Evolutionary conservation across 2,329 filamentous ascomycete species (phyloP).

Genomic region (Penicillium thymicola): DNA sequence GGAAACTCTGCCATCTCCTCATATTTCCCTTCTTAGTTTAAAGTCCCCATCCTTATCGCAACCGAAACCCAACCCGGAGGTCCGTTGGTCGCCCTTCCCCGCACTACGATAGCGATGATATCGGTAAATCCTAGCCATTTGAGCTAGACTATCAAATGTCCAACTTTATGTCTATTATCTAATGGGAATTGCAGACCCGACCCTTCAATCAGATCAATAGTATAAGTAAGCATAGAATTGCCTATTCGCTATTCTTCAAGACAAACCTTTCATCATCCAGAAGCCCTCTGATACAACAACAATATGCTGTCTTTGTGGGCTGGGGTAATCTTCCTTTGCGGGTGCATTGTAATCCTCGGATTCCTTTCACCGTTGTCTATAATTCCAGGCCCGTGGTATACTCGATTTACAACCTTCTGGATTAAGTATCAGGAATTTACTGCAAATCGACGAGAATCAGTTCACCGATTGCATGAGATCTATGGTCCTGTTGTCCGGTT

Average conservation of each 20-base stretch:
- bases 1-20: conserved; percentile 10
- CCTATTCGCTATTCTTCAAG: background rate
- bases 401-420: conserved; percentile 26
- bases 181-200: background rate
- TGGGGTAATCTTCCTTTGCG: conserved; percentile 6
- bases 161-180: conserved; percentile 4
- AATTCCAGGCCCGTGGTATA: conserved; percentile 32
- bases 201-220: background rate
- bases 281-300: background rate
- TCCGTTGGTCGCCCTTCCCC: conserved; percentile 12
- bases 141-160: background rate
- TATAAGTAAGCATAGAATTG: conserved; percentile 5
- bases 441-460: conserved; percentile 26
- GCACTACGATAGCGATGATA: conserved; percentile 11
- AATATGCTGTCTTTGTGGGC: conserved; percentile 20
- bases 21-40: conserved; percentile 11
- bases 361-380: conserved; percentile 18
- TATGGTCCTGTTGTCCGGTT: conserved; percentile 31
- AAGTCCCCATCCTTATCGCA: conserved; percentile 9
- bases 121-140: conserved; percentile 2
- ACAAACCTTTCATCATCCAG: background rate
- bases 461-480: conserved; percentile 26
- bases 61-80: background rate
- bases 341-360: conserved; percentile 10
- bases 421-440: conserved; percentile 34